Conservation (phyloP, 352 stramenopile species). For the Aphanomyces stellatus region DNA sequence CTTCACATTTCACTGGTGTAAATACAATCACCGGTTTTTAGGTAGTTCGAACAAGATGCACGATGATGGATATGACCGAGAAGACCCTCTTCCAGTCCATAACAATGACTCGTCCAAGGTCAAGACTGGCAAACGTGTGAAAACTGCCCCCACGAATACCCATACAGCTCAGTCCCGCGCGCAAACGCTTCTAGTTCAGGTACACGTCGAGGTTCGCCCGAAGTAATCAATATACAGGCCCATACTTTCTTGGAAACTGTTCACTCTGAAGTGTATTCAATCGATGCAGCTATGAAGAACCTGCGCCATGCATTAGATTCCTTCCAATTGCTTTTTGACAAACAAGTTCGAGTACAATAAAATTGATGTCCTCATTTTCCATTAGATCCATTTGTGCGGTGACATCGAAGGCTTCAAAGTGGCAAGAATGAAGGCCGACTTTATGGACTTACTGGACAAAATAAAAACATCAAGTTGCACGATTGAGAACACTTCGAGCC, state of each 20-base stretch:
- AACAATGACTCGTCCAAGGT: no score
- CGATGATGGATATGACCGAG: no score
- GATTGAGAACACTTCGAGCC: constrained; percentile 43
- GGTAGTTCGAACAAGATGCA: no score
- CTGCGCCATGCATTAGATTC: constrained; percentile 50
- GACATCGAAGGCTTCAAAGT: constrained; percentile 8
- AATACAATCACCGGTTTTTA: no score
- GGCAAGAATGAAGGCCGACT: constrained; percentile 21
- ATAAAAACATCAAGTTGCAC: constrained; percentile 43
- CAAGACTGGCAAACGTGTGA: no score
- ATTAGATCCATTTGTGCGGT: constrained; percentile 9
- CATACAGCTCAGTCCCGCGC: background rate
- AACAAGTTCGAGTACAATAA: constrained; percentile 50
- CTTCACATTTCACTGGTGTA: no score
- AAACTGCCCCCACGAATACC: no score
- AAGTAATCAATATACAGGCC: constrained; percentile 30
- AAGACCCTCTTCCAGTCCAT: no score
- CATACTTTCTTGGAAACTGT: constrained; percentile 57
- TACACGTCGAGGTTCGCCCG: constrained; percentile 31
- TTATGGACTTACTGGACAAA: constrained; percentile 48
- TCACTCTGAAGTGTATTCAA: constrained; percentile 39
- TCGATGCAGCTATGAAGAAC: constrained; percentile 49
- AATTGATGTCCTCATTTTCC: constrained; percentile 22
- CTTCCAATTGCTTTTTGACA: constrained; percentile 65
- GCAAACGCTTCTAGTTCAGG: background rate